A percentile compares a stretch with the other conserved stretches of the same genome.
These are phyloP conservation scores for Dipodascus albidus DNA, from an alignment of 805 yeast genomes.

Conservation along the genomic window DNA sequence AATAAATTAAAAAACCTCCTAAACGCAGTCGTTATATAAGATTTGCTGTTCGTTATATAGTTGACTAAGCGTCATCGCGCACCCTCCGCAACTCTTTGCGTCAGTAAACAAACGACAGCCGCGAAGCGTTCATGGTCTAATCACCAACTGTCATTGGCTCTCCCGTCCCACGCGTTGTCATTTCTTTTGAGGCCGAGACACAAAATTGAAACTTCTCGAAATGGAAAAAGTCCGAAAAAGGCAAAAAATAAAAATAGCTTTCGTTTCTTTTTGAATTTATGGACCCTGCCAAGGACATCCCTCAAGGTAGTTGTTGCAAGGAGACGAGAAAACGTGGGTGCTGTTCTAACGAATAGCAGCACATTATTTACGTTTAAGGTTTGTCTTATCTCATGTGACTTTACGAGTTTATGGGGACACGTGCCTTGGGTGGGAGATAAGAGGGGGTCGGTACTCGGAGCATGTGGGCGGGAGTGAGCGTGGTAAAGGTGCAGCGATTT, in stretches of 20 bases:
- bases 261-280: not conserved
- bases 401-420: not conserved
- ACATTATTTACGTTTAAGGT: not conserved
- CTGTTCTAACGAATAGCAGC: not conserved
- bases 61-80: no score
- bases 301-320: no score
- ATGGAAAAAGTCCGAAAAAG: not conserved
- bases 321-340: slow-evolving; percentile 1
- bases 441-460: no score
- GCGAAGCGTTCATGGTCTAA: not conserved
- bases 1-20: no score
- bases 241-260: not conserved
- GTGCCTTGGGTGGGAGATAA: no score
- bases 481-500: no score
- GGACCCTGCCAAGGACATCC: no score
- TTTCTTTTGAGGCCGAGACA: no score
- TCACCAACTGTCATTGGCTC: not conserved
- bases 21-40: no score
- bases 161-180: not conserved
- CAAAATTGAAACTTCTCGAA: no score
- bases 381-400: not conserved
- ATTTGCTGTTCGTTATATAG: no score
- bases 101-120: not conserved
- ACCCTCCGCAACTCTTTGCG: not conserved
- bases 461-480: no score